Evolutionary conservation across 1,284 basidiomycete species (phyloP), one percentile per base, ranked within the genome.

Genomic region (Boletus holoroseus): DNA sequence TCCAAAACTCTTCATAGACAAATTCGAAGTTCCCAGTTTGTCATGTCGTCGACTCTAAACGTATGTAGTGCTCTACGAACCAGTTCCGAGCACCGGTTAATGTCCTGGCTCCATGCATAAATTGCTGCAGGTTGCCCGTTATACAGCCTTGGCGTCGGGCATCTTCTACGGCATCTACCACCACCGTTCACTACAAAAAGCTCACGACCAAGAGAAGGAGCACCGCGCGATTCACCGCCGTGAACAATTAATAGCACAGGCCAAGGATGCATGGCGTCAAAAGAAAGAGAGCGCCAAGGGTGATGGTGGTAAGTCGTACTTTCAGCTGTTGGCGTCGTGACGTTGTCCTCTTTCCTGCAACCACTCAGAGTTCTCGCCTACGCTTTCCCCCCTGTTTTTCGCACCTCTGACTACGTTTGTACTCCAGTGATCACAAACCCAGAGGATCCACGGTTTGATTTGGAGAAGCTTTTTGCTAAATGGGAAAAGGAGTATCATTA

Each of bases 371-470:
- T 39, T 26, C 41, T 15, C 26, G 31, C 27, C 28, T 18, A n/a
- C 44, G 24, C 24, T 26, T 50, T 35, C 15, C 15, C 15, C 6
- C 15, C n/a, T 13, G 9, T 12, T 11, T 16, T 50, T 28, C 30
- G 34, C 39, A 20, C 27, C 47, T 47, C 55, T 63, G 53, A 62
- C 47, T 39, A 55, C 34, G 20, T 52, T 46, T 57, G 49, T 55
- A 43, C 51, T 56, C 18, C 71, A 92, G 91, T 94, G 61, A 75
- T 95, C 61, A 89, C 91, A 58, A 83, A 99, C 76, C 91, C 94
- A 44, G 94, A 98, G 65, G 86, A 95, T 73, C 91, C 94, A 56
- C 85, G 82, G 59, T 99, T 99, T 74, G 94, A 99, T 78, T 78
- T 98, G 67, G 95, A 98, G 78, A 93, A 93, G 74, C 76, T 97